These are phyloP conservation scores for Paecilomyces niveus DNA, from an alignment of 2,329 filamentous ascomycete species.

Conservation along the genomic window DNA sequence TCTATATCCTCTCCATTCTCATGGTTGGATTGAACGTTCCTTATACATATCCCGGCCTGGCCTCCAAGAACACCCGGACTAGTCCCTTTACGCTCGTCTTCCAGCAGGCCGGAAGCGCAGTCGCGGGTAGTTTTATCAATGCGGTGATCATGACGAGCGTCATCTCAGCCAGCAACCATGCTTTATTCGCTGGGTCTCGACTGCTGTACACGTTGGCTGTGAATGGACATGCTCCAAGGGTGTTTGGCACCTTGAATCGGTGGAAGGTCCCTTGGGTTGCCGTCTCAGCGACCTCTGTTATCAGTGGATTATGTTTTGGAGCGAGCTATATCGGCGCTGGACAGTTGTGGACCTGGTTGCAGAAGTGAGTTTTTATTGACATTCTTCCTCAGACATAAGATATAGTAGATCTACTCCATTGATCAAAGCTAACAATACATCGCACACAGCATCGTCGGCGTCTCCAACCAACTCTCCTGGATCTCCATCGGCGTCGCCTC, in stretches of 20 bases:
- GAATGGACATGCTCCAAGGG: slow-evolving; percentile 48
- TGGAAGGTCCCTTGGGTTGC: slow-evolving; percentile 48
- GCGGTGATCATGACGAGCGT: slow-evolving; percentile 55
- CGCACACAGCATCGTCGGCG: slow-evolving; percentile 49
- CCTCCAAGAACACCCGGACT: slow-evolving; percentile 37
- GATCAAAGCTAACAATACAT: slow-evolving; percentile 1
- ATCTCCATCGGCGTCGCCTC: slow-evolving; percentile 56
- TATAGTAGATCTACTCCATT: not conserved
- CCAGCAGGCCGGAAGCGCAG: slow-evolving; percentile 47
- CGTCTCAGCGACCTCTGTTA: slow-evolving; percentile 47
- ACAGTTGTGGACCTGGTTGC: slow-evolving; percentile 59
- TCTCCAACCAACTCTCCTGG: slow-evolving; percentile 62
- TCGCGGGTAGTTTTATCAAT: slow-evolving; percentile 54
- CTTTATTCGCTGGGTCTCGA: slow-evolving; percentile 50
- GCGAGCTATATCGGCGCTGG: slow-evolving; percentile 60
- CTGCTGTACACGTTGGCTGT: slow-evolving; percentile 52
- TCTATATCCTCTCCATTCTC: slow-evolving; percentile 46
- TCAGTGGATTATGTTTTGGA: slow-evolving; percentile 56
- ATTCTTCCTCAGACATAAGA: too few species aligned
- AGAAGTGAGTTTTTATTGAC: slow-evolving; percentile 43
- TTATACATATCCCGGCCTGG: slow-evolving; percentile 45
- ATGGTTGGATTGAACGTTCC: slow-evolving; percentile 55
- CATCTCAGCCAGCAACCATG: slow-evolving; percentile 53
- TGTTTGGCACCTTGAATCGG: slow-evolving; percentile 47
- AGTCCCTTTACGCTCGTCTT: slow-evolving; percentile 58